Conservation (phyloP, 106 monocot genomes). For the Hemerocallis citrina region DNA sequence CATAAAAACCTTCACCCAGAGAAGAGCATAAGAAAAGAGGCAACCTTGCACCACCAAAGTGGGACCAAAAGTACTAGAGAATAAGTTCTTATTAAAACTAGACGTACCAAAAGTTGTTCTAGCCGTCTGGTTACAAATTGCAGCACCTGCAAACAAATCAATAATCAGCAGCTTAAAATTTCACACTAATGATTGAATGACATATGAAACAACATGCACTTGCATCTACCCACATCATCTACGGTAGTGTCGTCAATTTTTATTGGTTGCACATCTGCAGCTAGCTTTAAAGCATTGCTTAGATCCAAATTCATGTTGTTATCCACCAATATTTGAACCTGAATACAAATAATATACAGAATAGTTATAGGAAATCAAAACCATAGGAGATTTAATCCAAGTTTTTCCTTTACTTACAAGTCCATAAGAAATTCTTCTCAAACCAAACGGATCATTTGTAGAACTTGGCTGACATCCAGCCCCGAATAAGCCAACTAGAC, state of each 20-base stretch:
- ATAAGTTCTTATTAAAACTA: neutral
- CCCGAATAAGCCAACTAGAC: constrained; percentile 92
- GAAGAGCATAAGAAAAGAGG: neutral
- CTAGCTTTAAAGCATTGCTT: constrained; percentile 48
- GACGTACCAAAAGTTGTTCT: constrained; percentile 87
- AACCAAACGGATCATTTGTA: constrained; percentile 86
- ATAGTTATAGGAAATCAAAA: too few species aligned
- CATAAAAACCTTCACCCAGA: too few species aligned
- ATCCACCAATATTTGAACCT: constrained; percentile 94
- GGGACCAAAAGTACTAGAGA: neutral
- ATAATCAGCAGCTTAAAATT: neutral
- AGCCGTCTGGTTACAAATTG: constrained; percentile 85
- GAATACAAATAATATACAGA: constrained; percentile 7
- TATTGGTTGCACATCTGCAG: constrained; percentile 75
- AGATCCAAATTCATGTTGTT: constrained; percentile 79
- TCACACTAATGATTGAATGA: neutral
- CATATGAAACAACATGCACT: neutral
- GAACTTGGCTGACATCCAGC: constrained; percentile 93
- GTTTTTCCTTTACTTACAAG: constrained; percentile 44
- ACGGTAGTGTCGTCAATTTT: constrained; percentile 33
- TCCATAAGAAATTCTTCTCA: constrained; percentile 93
- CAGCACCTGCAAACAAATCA: constrained; percentile 37
- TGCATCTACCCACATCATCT: constrained; percentile 46
- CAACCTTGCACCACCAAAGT: neutral
- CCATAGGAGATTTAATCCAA: neutral